Evolutionary conservation across 2,329 filamentous ascomycete genomes (phyloP).

Genomic region (Phialophora chinensis): DNA sequence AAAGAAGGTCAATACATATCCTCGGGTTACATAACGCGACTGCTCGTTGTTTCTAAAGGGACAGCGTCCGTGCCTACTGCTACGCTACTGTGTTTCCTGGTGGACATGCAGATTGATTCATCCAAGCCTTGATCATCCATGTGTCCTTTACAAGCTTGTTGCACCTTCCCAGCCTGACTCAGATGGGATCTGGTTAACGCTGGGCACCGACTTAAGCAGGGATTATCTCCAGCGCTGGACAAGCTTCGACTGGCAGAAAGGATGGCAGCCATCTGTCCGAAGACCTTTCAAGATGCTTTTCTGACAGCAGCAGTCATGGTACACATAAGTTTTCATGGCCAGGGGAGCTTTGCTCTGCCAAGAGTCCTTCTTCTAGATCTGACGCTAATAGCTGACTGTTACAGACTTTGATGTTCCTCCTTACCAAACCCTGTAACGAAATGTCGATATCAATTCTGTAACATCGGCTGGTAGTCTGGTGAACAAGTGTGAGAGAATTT

Average conservation of each 20-base stretch:
- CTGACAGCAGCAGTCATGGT: not conserved
- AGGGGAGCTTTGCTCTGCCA: not conserved
- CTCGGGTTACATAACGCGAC: constrained; percentile 16
- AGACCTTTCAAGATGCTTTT: not conserved
- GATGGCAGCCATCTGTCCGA: not conserved
- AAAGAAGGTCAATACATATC: constrained; percentile 36
- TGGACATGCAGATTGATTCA: not conserved
- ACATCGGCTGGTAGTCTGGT: not conserved
- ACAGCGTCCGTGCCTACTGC: not conserved
- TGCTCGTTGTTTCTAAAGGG: not conserved
- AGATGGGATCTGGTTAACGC: not conserved
- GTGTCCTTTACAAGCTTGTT: not conserved
- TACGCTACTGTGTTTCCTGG: not conserved
- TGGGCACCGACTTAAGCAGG: not conserved
- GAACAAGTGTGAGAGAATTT: not conserved
- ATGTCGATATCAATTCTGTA: not conserved
- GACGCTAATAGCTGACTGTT: not conserved
- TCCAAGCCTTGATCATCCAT: not conserved
- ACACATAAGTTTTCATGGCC: not conserved
- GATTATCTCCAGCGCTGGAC: not conserved
- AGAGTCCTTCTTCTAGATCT: not conserved
- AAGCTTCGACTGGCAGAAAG: not conserved
- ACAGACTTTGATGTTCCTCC: not conserved
- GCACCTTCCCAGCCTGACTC: not conserved
- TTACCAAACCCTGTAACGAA: not conserved